Evolutionary conservation across 495 filamentous ascomycete species (phyloP), one percentile per base, ranked within the genome.

Genomic region (Daldinia decipiens): DNA sequence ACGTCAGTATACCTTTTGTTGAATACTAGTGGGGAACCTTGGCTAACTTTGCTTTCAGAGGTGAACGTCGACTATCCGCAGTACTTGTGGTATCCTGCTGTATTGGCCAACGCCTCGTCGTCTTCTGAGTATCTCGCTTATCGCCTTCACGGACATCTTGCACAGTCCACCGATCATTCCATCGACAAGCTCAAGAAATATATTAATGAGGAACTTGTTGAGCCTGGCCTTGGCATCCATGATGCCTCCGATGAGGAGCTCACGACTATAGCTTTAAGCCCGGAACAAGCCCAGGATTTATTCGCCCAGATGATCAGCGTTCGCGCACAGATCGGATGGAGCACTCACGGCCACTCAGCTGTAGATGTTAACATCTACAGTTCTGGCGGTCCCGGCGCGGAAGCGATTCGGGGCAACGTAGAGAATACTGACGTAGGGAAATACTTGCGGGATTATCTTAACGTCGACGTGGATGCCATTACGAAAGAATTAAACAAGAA

Each of bases 321-420:
- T 11, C 85, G 96, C 57, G 91, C 94, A 3, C 93, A 97, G 76
- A 87, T 97, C 53, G 96, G 95, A 12, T 99, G 96, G 96, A 88
- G 84, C 32, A 97, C 93, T 0, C 93, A 96, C 74, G 94, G 94
- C 17, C 94, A 98, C 81, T 93, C 90, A 43, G 92, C 86, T 43
- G 93, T 93, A 12, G 94, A 98, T 77, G 94, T 98, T 56, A 97
- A 98, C 77, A 91, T 97, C 70, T 98, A 97, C 77, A 88, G 90
- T 63, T 91, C 89, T 0, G 78, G 79, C 19, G 86, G 86, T 4
- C 75, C 76, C 1, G 82, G 76, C 4, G 74, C 84, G 0, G 83
- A 85, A 2, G 72, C 71, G 27, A 79, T 98, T 17, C 74, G 85
- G 1, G 95, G 95, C 4, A 98, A 98, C 77, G 89, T 95, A 65